Conservation (phyloP, 805 yeast species). For the Candida andamanensis region DNA sequence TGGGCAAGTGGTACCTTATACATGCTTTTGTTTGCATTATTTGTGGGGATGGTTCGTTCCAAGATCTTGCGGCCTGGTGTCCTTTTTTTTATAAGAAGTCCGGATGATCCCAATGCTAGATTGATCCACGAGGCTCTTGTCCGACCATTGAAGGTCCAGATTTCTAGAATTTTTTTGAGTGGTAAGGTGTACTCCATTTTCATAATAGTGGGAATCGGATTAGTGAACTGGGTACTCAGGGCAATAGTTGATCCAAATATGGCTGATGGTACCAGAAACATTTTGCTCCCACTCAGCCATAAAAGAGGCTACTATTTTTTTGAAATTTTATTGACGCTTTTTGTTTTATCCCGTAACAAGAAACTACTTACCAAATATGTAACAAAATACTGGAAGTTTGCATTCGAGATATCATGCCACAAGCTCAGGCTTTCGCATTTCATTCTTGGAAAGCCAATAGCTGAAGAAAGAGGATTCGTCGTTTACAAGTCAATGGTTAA, state of each 20-base stretch:
- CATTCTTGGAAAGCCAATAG: slow-evolving; percentile 55
- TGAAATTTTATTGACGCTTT: slow-evolving; percentile 9
- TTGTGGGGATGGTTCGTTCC: slow-evolving; percentile 76
- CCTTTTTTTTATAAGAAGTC: slow-evolving; percentile 84
- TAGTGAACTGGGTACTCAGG: slow-evolving; percentile 47
- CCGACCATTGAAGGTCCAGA: slow-evolving; percentile 66
- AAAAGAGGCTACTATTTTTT: slow-evolving; percentile 6
- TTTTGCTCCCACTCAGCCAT: slow-evolving; percentile 27
- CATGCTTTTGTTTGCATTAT: slow-evolving; percentile 83
- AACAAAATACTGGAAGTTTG: slow-evolving; percentile 55
- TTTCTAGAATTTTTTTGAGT: slow-evolving; percentile 67
- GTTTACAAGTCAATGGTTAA: slow-evolving; percentile 49
- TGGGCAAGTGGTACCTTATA: slow-evolving; percentile 80
- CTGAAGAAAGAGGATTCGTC: slow-evolving; percentile 67
- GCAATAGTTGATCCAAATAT: slow-evolving; percentile 13
- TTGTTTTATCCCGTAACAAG: slow-evolving; percentile 1
- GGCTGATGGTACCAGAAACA: slow-evolving; percentile 10
- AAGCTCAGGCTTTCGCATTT: slow-evolving; percentile 76
- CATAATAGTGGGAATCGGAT: slow-evolving; percentile 71
- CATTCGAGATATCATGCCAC: slow-evolving; percentile 51
- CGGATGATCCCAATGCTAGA: slow-evolving; percentile 88
- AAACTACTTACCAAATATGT: slow-evolving; percentile 24
- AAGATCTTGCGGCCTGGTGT: slow-evolving; percentile 81
- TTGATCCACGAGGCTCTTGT: slow-evolving; percentile 83
- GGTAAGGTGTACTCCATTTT: slow-evolving; percentile 70